Base-by-base conservation (phyloP, 2,329 filamentous ascomycete genomes). In the Colletotrichum euphorbiae region DNA sequence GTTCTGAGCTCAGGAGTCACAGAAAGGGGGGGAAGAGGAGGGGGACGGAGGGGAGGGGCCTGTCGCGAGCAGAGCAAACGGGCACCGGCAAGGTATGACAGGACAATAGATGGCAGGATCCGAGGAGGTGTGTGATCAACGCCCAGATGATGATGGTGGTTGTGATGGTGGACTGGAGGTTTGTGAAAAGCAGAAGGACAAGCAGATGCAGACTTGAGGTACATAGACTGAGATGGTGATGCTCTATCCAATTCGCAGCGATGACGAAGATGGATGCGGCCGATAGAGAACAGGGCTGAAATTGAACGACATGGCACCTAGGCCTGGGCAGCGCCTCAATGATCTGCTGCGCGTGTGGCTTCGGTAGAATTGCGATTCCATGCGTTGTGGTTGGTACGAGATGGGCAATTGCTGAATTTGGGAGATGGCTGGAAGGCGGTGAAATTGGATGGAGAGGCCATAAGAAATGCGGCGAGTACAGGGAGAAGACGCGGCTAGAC, bases 351-450 rank as follows among this genome's bases (percentile, higher is more conserved):
- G 24, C 59, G 67, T 66, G 62, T 69, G 63, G 63, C 63, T 69
- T 67, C 62, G 31, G 56, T 56, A 31, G 62, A 67, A 69, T 68
- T 68, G 55, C 66, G 19, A 65, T 15, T 69, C 67, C 62, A 69
- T 69, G 67, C 67, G 56, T 50, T 43, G 38, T 33, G 21, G 66
- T 33, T 59, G 61, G 50, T 52, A 55, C 19, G 62, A 19, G 28
- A 28, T 45, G n/a, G 52, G 48, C 24, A 24, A 24, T 24, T 24
- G 24, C 24, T 24, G 24, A 24, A 24, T 24, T 36, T 17, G 12
- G 33, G 60, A 48, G 45, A 43, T 48, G 11, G 13, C 15, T 36
- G 57, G 56, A 28, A 28, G 36, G 64, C 46, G 55, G 28, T 67
- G 62, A 69, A 62, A 69, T 69, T 67, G 50, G 56, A 67, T 50